Conservation (phyloP, 2,329 filamentous ascomycete species). For the Nigrograna mackinnonii region DNA sequence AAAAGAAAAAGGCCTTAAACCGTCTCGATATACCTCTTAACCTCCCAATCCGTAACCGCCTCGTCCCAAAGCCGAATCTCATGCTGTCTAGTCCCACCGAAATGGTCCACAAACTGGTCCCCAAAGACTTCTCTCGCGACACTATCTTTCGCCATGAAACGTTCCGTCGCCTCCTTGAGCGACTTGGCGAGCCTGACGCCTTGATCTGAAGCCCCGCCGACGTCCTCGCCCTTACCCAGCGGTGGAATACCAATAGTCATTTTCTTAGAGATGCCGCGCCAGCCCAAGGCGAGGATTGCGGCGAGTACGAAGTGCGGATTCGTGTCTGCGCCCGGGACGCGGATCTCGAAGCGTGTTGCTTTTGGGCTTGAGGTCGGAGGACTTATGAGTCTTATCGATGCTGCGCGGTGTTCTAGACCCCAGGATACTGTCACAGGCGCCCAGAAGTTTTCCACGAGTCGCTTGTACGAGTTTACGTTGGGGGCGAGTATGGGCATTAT, state of each 20-base stretch:
- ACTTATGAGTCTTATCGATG: constrained; percentile 85
- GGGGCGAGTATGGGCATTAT: constrained; percentile 95
- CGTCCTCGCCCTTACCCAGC: constrained; percentile 80
- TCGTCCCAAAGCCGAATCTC: constrained; percentile 92
- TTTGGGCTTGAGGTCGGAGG: constrained; percentile 84
- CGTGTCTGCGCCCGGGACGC: constrained; percentile 90
- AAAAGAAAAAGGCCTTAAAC: no score
- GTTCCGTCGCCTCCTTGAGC: constrained; percentile 79
- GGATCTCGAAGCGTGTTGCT: constrained; percentile 89
- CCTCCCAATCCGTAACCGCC: constrained; percentile 94
- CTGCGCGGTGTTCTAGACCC: constrained; percentile 93
- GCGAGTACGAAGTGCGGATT: constrained; percentile 88
- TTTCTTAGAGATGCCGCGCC: constrained; percentile 91
- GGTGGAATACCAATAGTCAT: constrained; percentile 81
- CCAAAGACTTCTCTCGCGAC: constrained; percentile 93
- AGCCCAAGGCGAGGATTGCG: constrained; percentile 84
- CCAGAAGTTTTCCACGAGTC: constrained; percentile 98
- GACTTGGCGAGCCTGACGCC: constrained; percentile 82
- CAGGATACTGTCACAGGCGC: constrained; percentile 96
- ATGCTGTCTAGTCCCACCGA: constrained; percentile 87
- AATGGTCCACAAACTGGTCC: constrained; percentile 95
- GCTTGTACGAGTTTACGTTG: constrained; percentile 97
- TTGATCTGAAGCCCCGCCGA: constrained; percentile 71
- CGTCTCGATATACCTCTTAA: constrained; percentile 45
- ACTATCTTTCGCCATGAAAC: constrained; percentile 77